Evolutionary conservation across 2,329 filamentous ascomycete genomes (phyloP).

Genomic region (Fonsecaea nubica): DNA sequence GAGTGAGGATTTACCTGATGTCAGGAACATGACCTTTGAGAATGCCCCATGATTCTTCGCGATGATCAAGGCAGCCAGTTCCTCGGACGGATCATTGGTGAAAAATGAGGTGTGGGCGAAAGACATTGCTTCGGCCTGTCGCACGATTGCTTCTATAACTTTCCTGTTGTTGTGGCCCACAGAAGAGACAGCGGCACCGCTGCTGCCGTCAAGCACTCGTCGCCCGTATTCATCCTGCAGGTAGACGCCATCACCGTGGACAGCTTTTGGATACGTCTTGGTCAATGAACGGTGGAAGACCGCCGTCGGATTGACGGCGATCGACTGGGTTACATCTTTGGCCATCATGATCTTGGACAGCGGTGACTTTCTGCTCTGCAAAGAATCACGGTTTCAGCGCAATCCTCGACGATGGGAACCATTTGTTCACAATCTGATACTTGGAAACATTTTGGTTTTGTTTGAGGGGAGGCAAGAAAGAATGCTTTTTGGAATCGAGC

Average conservation of each 20-base stretch:
- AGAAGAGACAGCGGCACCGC: constrained; percentile 73
- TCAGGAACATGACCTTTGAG: constrained; percentile 62
- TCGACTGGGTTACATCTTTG: too few relatives aligned
- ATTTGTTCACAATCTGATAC: too few relatives aligned
- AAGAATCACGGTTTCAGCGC: too few relatives aligned
- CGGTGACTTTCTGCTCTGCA: too few relatives aligned
- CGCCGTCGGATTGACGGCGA: too few relatives aligned
- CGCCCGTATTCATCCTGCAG: constrained; percentile 61
- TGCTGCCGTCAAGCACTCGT: constrained; percentile 71
- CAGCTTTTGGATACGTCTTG: constrained; percentile 53
- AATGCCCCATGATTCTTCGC: constrained; percentile 60
- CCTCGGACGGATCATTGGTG: constrained; percentile 59
- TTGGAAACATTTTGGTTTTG: too few relatives aligned
- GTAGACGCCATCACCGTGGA: constrained; percentile 58
- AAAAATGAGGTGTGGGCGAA: constrained; percentile 68
- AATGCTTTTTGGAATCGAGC: too few relatives aligned
- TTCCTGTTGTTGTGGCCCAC: constrained; percentile 68
- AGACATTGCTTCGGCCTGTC: constrained; percentile 64
- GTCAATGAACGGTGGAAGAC: constrained; percentile 47
- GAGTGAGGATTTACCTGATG: constrained; percentile 48
- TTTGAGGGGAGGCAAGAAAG: too few relatives aligned
- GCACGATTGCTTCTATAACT: constrained; percentile 61
- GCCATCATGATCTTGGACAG: too few relatives aligned
- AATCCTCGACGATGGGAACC: too few relatives aligned
- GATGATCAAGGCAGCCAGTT: constrained; percentile 58